A percentile compares a stretch with the other conserved stretches of the same genome.
These are phyloP conservation scores for Beverwykella pulmonaria DNA, from an alignment of 495 filamentous ascomycete genomes.

Conservation along the genomic window DNA sequence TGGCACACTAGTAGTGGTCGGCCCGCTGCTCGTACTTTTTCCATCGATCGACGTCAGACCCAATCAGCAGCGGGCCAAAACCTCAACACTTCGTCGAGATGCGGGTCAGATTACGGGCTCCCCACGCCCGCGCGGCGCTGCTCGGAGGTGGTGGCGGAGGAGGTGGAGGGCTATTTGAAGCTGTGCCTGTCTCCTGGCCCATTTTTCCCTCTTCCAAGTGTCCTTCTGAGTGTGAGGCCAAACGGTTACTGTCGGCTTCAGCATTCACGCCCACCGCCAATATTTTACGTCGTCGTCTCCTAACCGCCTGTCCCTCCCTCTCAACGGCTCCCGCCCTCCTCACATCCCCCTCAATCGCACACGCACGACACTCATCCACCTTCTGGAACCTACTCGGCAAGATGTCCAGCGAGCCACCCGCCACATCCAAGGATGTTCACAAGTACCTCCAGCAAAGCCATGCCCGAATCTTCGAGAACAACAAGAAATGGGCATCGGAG, in stretches of 20 bases:
- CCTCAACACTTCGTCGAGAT: slow-evolving; percentile 20
- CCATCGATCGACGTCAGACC: slow-evolving; percentile 1
- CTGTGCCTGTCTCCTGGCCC: not conserved
- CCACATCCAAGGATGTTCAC: slow-evolving; percentile 1
- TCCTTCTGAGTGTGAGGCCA: not conserved
- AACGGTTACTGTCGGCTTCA: not conserved
- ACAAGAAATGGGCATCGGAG: slow-evolving; percentile 58
- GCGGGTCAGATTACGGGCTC: slow-evolving; percentile 1
- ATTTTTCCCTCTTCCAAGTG: not conserved
- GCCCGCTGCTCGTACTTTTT: not conserved
- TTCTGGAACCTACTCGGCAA: slow-evolving; percentile 1
- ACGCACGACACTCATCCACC: not conserved
- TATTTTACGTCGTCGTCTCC: not conserved
- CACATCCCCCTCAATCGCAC: not conserved
- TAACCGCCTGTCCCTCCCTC: not conserved
- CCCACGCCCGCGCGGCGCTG: not conserved
- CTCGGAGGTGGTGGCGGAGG: too few species aligned
- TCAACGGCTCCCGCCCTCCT: not conserved
- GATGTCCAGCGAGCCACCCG: not conserved
- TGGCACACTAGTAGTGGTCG: slow-evolving; percentile 11
- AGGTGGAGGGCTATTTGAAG: slow-evolving; percentile 10
- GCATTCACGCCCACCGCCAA: not conserved
- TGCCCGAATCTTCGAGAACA: slow-evolving; percentile 59
- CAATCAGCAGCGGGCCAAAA: slow-evolving; percentile 19
- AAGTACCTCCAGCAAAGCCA: slow-evolving; percentile 37